Conservation (phyloP, 176 grass and related monocot species). For the Carex littledalei region DNA sequence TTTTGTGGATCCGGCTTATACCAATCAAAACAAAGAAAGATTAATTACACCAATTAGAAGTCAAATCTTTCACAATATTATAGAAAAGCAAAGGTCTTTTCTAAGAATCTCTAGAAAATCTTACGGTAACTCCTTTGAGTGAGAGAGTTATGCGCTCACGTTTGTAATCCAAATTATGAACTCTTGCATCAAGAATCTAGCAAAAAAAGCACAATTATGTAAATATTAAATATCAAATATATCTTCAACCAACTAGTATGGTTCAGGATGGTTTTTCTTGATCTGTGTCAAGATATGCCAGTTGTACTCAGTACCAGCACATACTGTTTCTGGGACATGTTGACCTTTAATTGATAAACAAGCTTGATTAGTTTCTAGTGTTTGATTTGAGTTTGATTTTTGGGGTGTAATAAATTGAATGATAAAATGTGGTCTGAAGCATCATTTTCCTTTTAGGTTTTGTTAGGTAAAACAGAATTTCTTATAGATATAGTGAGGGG, state of each 20-base stretch:
- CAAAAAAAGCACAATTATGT: constrained; percentile 17
- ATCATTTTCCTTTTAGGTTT: not conserved
- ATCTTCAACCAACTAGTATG: not conserved
- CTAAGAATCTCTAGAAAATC: not conserved
- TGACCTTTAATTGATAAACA: not conserved
- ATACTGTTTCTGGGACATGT: not conserved
- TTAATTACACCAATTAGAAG: not conserved
- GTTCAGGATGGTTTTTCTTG: not conserved
- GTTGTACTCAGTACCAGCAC: not conserved
- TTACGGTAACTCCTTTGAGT: constrained; percentile 49
- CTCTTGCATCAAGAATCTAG: constrained; percentile 65
- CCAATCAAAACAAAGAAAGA: not conserved
- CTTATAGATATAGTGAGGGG: constrained; percentile 9
- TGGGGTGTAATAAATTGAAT: not conserved
- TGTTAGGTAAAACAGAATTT: not conserved
- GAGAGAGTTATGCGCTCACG: constrained; percentile 77
- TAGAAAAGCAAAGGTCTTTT: constrained; percentile 1
- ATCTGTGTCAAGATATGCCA: not conserved
- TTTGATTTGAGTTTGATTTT: constrained; percentile 4
- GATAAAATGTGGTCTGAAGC: not conserved
- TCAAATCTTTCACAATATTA: not conserved
- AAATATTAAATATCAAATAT: not conserved
- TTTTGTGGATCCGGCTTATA: constrained; percentile 49
- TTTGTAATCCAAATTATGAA: constrained; percentile 59
- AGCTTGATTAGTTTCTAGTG: not conserved